Evolutionary conservation across 1,139 yeast species (phyloP), one percentile per base, ranked within the genome.

Genomic region (Lodderomyces oxycetoniae): DNA sequence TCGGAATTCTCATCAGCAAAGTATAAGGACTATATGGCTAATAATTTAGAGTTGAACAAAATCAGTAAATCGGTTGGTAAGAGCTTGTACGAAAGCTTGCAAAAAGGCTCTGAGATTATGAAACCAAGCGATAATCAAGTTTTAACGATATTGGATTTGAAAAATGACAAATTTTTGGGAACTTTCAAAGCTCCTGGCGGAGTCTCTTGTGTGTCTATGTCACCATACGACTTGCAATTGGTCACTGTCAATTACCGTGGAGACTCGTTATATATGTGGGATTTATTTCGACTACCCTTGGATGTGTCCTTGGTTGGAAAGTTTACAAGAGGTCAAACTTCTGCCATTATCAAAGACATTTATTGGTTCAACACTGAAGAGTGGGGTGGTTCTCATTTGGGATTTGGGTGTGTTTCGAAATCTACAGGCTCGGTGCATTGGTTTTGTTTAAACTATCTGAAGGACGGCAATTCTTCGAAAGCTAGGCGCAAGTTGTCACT

Each of bases 211-310:
- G 51, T 81, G 2, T 76, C 84, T 1, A 50, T 81, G 5, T 78
- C 83, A 0, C 84, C 85, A 0, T 76, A 69, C 50, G 86, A 80
- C 47, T 53, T 77, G 25, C 73, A 74, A 23, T 51, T 81, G 34
- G 72, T 79, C 1, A 74, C 80, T n/a, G 69, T 72, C 3, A 71
- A 74, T 14, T 49, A 56, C 13, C 63, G 84, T 36, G 89, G 89
- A 2, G 88, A 81, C 48, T 68, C 65, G 32, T 59, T 80, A 9
- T 78, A 67, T 46, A 62, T 79, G 43, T 81, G 86, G 82, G 89
- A 81, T 47, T 62, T 74, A 36, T 66, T 79, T 29, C 67, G 69
- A 38, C 56, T 71, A 24, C 77, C 80, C 0, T 47, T 47, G 1
- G 76, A 76, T 42, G 65, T 80, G 3, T 61, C 74, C 0, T 56